Percentiles rank a stretch among this genome's conserved stretches.
These are phyloP conservation scores for Xylariaceae sp. DNA, from an alignment of 2,329 filamentous ascomycete species.

Conservation along the genomic window DNA sequence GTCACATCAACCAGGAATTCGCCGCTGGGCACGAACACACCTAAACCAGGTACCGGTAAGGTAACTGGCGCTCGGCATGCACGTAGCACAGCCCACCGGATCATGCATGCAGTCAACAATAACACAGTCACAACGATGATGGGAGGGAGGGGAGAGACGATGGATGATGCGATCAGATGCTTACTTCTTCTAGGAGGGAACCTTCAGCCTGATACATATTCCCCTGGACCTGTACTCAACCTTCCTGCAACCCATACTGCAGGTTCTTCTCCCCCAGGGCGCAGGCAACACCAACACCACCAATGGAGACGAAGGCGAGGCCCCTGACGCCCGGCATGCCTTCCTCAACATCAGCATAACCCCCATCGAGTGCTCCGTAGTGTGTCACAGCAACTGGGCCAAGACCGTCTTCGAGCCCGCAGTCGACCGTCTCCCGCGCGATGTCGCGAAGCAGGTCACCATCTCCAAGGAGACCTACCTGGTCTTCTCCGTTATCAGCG, in stretches of 20 bases:
- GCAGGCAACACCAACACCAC: slow-evolving; percentile 32
- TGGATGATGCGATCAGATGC: slow-evolving; percentile 3
- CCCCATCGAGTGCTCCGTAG: slow-evolving; percentile 85
- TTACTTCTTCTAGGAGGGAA: slow-evolving; percentile 62
- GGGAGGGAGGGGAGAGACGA: not conserved
- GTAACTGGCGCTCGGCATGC: slow-evolving; percentile 7
- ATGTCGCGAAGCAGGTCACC: slow-evolving; percentile 51
- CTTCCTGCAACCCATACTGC: slow-evolving; percentile 83
- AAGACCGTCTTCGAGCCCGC: slow-evolving; percentile 69
- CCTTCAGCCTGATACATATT: slow-evolving; percentile 84
- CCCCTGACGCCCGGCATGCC: slow-evolving; percentile 55
- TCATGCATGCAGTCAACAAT: slow-evolving; percentile 1
- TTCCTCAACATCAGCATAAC: slow-evolving; percentile 95
- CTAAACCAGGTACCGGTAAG: not conserved
- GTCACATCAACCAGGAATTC: slow-evolving; percentile 3
- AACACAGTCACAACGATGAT: not conserved
- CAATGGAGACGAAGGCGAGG: slow-evolving; percentile 42
- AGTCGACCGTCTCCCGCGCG: slow-evolving; percentile 56
- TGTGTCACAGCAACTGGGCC: slow-evolving; percentile 74
- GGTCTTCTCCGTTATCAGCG: slow-evolving; percentile 82
- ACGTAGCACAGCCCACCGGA: slow-evolving; percentile 2
- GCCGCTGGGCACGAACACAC: not conserved
- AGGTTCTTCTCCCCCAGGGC: slow-evolving; percentile 66
- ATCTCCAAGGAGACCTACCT: slow-evolving; percentile 81
- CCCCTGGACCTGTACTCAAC: slow-evolving; percentile 70